Percentiles rank a stretch among this genome's conserved stretches.
phyloP scores from a whole-genome alignment of 2,329 filamentous ascomycete genomes.

The Penicillium nordicum region DNA sequence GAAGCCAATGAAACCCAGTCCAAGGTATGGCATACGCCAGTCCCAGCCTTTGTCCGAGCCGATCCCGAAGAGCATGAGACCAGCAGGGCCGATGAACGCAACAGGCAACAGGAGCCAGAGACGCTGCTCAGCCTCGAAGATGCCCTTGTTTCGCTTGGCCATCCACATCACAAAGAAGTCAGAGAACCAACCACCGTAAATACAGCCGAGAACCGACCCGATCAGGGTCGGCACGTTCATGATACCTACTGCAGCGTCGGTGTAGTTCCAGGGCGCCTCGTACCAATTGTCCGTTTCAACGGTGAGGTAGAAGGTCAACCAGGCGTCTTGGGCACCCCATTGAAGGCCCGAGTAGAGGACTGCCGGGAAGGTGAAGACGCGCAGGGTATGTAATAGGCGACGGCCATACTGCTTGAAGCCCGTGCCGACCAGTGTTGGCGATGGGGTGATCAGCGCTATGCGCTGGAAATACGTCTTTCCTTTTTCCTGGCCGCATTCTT shows the following conservation, averaged over 20 bases:
- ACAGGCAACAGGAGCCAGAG: slow-evolving; percentile 52
- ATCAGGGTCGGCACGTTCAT: slow-evolving; percentile 55
- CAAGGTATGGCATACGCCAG: slow-evolving; percentile 55
- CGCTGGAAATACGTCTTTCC: slow-evolving; percentile 54
- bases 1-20: slow-evolving; percentile 57
- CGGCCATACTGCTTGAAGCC: slow-evolving; percentile 54
- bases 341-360: slow-evolving; percentile 57
- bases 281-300: slow-evolving; percentile 58
- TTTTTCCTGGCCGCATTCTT: slow-evolving; percentile 21
- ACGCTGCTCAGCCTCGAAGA: slow-evolving; percentile 56
- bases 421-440: slow-evolving; percentile 52
- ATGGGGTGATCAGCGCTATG: slow-evolving; percentile 55
- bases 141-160: slow-evolving; percentile 51
- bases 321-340: slow-evolving; percentile 60
- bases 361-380: slow-evolving; percentile 57
- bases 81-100: slow-evolving; percentile 50
- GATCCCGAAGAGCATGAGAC: slow-evolving; percentile 54
- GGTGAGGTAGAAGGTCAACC: slow-evolving; percentile 58
- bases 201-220: slow-evolving; percentile 51
- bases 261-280: slow-evolving; percentile 54
- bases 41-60: slow-evolving; percentile 50
- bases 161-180: slow-evolving; percentile 57
- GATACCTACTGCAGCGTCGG: slow-evolving; percentile 52
- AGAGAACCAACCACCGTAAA: slow-evolving; percentile 57
- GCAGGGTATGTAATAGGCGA: slow-evolving; percentile 54